Evolutionary conservation across 176 grass and related monocot genomes (phyloP), one percentile per base, ranked within the genome.

Genomic region (Paspalum vaginatum): DNA sequence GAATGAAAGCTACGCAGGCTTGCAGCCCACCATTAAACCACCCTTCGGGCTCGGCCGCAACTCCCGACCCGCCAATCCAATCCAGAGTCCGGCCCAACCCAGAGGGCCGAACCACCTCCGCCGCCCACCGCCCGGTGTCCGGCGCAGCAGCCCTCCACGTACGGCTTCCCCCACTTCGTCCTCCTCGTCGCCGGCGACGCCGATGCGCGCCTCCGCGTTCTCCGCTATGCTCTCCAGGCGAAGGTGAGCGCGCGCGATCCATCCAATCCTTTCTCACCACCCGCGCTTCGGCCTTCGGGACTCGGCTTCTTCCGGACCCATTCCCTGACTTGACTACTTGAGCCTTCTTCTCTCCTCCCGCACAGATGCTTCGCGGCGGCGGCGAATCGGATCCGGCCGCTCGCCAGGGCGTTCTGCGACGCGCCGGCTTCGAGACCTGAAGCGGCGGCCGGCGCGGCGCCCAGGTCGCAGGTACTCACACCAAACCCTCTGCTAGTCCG

Each of bases 321-420:
- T 32, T 18, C 11, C 61, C 32, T 56, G 26, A 53, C 43, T 21
- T 32, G 32, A 32, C 32, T 9, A 1, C 25, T 32, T 32, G 32
- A 14, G 32, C 41, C 13, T 45, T 40, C 0, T 24, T 8, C 5
- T 62, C 72, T 49, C 32, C 39, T 15, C 27, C 47, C 76, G 6
- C 55, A 14, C 78, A 86, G 88, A 74, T 86, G 78, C 52, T 60
- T 68, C 22, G 72, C 73, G 32, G 66, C 78, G 13, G 66, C 72
- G 50, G 83, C 21, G 41, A 67, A 10, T 51, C 83, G 42, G 78
- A 82, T 82, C 58, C 83, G 57, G 17, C 73, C 72, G 27, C 52
- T 77, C 11, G 7, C 40, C 22, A 77, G 83, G 65, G 57, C 21
- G 59, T 82, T 86, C 66, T 74, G 73, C 59, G 51, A 72, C 22